A percentile compares a stretch with the other conserved stretches of the same genome.
These are phyloP conservation scores for Fagus crenata DNA, from an alignment of 306 rosid species.

Conservation along the genomic window DNA sequence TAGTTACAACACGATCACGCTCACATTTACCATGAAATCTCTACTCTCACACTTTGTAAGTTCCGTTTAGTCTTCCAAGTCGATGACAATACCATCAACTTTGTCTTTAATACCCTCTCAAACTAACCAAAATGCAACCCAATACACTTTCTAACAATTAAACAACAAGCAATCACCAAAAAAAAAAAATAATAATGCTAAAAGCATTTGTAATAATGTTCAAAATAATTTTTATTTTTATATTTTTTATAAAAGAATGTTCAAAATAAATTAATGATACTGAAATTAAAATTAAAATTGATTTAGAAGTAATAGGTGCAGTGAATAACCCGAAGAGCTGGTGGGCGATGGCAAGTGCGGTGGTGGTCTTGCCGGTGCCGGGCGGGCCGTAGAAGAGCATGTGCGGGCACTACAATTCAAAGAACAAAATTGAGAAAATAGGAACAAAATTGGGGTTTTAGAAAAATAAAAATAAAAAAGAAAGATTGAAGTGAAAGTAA, in stretches of 20 bases:
- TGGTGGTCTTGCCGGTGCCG: slow-evolving; percentile 93
- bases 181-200: no score
- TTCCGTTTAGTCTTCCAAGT: no score
- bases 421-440: neutral
- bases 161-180: no score
- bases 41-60: no score
- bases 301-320: neutral
- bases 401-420: slow-evolving; percentile 67
- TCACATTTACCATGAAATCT: no score
- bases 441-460: neutral
- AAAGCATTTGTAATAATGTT: no score
- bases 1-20: no score
- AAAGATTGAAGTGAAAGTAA: neutral
- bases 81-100: no score
- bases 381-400: slow-evolving; percentile 98
- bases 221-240: neutral
- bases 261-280: neutral
- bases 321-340: slow-evolving; percentile 71
- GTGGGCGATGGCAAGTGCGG: slow-evolving; percentile 87
- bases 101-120: no score
- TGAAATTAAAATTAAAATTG: neutral
- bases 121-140: no score
- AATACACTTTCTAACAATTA: no score
- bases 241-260: neutral
- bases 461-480: neutral